Percentiles rank a stretch among this genome's conserved stretches.
These are phyloP conservation scores for Botryobasidium botryosum DNA, from an alignment of 768 basidiomycete genomes.

Conservation along the genomic window DNA sequence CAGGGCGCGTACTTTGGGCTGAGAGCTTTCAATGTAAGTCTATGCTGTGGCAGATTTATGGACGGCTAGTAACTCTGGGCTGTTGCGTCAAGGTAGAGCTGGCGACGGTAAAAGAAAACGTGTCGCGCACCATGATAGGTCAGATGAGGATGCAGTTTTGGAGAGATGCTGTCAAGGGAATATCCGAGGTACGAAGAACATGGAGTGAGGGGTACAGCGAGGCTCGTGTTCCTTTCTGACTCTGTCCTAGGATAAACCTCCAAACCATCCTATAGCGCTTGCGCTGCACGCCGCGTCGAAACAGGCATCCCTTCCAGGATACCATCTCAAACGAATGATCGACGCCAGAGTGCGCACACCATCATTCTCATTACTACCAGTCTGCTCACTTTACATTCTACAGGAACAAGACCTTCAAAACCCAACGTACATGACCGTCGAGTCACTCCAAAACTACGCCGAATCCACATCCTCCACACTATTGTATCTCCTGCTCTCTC, in stretches of 20 bases:
- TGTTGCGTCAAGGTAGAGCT: conserved; percentile 44
- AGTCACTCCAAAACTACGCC: conserved; percentile 52
- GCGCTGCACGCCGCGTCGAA: conserved; percentile 45
- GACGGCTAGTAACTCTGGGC: not conserved
- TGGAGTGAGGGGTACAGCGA: no score
- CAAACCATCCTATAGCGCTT: conserved; percentile 63
- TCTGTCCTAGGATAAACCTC: conserved; percentile 45
- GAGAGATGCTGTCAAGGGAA: conserved; percentile 58
- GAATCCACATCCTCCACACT: conserved; percentile 69
- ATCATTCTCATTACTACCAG: not conserved
- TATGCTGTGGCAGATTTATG: not conserved
- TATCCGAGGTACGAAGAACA: conserved; percentile 34
- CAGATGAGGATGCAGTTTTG: conserved; percentile 78
- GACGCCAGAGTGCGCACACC: conserved; percentile 52
- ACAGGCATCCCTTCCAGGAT: conserved; percentile 36
- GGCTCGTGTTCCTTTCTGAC: conserved; percentile 8
- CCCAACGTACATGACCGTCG: conserved; percentile 46
- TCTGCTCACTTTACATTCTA: conserved; percentile 12
- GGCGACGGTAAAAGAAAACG: conserved; percentile 56
- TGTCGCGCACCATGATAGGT: conserved; percentile 58
- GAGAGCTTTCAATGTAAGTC: conserved; percentile 68
- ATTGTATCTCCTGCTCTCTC: conserved; percentile 56
- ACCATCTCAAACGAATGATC: conserved; percentile 68
- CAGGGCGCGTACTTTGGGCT: conserved; percentile 59
- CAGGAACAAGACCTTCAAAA: conserved; percentile 52